Conservation (phyloP, 1,284 basidiomycete genomes). For the Salmacisia buchloeana region DNA sequence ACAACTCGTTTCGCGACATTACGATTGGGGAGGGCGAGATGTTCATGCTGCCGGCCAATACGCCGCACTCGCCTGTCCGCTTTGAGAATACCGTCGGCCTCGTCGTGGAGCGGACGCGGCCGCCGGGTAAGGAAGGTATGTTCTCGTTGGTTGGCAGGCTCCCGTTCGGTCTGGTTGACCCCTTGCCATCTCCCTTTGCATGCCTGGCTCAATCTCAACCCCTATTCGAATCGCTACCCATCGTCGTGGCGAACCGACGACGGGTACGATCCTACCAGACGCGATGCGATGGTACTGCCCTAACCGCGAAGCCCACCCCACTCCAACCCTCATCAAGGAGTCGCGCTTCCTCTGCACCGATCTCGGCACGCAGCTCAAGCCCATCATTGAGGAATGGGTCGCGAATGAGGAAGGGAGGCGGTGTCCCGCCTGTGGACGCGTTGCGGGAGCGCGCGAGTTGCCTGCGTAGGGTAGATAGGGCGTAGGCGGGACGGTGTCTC, state of each 20-base stretch:
- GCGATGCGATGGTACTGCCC: constrained; percentile 91
- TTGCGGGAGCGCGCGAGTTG: constrained; percentile 20
- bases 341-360: constrained; percentile 83
- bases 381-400: constrained; percentile 61
- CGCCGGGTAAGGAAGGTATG: constrained; percentile 49
- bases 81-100: constrained; percentile 85
- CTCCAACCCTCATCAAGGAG: constrained; percentile 77
- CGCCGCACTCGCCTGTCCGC: constrained; percentile 88
- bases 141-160: neutral
- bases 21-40: constrained; percentile 88
- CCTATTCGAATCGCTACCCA: too few relatives aligned
- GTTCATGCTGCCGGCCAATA: constrained; percentile 88
- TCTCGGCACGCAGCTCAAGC: constrained; percentile 87
- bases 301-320: constrained; percentile 59
- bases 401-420: constrained; percentile 16
- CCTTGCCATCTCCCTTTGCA: too few relatives aligned
- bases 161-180: too few relatives aligned
- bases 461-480: constrained; percentile 21
- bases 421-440: constrained; percentile 19
- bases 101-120: constrained; percentile 87
- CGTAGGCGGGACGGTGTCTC: too few relatives aligned
- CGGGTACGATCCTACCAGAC: too few relatives aligned
- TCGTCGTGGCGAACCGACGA: too few relatives aligned
- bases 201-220: too few relatives aligned
- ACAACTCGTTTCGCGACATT: constrained; percentile 79